Evolutionary conservation across 225 moss, liverwort and hornwort genomes (phyloP).

Genomic region (Bryum argenteum): DNA sequence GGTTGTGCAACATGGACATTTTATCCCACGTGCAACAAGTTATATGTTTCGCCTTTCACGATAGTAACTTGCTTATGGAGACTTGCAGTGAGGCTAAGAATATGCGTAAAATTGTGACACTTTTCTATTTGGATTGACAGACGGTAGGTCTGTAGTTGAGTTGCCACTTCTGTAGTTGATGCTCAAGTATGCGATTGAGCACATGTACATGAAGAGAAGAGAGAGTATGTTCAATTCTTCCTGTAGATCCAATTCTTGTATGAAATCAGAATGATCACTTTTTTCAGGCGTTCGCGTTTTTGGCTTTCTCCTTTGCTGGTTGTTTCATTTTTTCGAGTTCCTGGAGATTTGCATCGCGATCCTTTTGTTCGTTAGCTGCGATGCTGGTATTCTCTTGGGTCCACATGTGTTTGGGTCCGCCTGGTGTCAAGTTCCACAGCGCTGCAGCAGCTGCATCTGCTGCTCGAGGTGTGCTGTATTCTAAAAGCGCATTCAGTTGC

Average conservation of each 20-base stretch:
- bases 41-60: conserved; percentile 98
- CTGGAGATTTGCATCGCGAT: background rate
- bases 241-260: conserved; percentile 31
- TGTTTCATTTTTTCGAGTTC: conserved; percentile 9
- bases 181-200: conserved; percentile 47
- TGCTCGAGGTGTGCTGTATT: conserved; percentile 59
- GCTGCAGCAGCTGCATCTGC: conserved; percentile 54
- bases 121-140: conserved; percentile 90
- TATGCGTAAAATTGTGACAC: conserved; percentile 94
- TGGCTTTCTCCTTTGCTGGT: conserved; percentile 16
- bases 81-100: conserved; percentile 98
- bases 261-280: conserved; percentile 25
- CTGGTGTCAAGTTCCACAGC: conserved; percentile 52
- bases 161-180: conserved; percentile 33
- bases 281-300: conserved; percentile 13
- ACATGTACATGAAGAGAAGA: conserved; percentile 39
- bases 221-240: conserved; percentile 48
- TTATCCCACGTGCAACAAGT: conserved; percentile 99
- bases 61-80: conserved; percentile 99
- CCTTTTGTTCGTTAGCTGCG: conserved; percentile 13
- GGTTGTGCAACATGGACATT: conserved; percentile 99
- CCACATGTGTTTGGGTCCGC: conserved; percentile 34
- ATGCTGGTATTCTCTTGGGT: background rate
- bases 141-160: conserved; percentile 32
- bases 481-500: conserved; percentile 56